phyloP scores from a whole-genome alignment of 192 early-diverging fungal species.

The Backusella circina region DNA sequence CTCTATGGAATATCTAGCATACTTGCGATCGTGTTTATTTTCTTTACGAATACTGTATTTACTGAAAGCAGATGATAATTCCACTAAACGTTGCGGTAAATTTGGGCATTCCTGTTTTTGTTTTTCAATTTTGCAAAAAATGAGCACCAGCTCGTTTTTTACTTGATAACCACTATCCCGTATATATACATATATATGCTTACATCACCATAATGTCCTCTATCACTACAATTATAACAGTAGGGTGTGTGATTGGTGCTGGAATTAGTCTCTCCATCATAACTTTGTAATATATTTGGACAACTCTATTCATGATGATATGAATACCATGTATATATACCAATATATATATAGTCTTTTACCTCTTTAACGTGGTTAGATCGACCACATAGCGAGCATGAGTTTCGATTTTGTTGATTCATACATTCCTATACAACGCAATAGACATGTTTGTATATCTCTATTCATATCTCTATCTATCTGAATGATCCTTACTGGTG shows the following conservation, averaged over 20 bases:
- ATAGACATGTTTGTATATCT: neutral
- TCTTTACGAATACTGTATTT: neutral
- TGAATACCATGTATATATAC: neutral
- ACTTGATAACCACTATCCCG: neutral
- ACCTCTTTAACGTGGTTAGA: neutral
- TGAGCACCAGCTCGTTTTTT: no score
- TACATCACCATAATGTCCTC: neutral
- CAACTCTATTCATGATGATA: neutral
- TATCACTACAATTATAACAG: slow-evolving; percentile 6
- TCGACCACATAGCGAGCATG: neutral
- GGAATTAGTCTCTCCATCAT: neutral
- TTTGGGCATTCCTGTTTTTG: neutral
- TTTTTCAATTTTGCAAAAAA: neutral
- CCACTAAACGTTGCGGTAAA: no score
- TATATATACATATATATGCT: neutral
- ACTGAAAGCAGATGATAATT: neutral
- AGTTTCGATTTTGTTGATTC: no score
- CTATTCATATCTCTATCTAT: neutral
- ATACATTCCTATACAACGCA: neutral
- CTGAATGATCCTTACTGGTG: neutral
- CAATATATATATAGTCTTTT: neutral
- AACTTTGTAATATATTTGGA: neutral
- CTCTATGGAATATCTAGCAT: neutral
- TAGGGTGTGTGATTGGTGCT: neutral
- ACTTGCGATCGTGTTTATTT: neutral